These are phyloP conservation scores for Globisporangium carolinianum DNA, from an alignment of 352 stramenopile species.

Conservation along the genomic window DNA sequence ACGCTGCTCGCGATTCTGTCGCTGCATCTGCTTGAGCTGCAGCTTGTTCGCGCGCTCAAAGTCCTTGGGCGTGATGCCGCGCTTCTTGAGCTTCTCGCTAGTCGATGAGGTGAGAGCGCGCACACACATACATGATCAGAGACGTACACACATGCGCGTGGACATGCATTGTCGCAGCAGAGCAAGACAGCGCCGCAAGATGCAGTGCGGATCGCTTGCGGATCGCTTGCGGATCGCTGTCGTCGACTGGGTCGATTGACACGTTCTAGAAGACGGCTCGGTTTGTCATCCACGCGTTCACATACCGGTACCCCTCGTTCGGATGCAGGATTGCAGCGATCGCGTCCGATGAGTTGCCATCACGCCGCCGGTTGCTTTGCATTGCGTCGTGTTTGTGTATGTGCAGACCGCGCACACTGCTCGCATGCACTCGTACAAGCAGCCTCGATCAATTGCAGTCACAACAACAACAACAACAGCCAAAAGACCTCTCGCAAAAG, in stretches of 20 bases:
- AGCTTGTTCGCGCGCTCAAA: constrained; percentile 64
- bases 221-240: too few species aligned
- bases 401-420: too few species aligned
- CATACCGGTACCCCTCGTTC: constrained; percentile 48
- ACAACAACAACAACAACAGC: too few species aligned
- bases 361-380: constrained; percentile 41
- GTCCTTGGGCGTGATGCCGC: constrained; percentile 47
- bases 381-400: too few species aligned
- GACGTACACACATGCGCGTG: not conserved
- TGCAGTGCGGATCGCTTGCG: not conserved
- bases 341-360: constrained; percentile 63
- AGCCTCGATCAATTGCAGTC: too few species aligned
- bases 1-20: constrained; percentile 46
- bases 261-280: not conserved
- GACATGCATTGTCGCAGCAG: not conserved
- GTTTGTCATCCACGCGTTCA: not conserved
- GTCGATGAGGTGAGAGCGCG: not conserved
- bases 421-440: too few species aligned
- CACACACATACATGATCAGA: not conserved
- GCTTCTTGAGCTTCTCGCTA: constrained; percentile 53
- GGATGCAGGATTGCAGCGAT: constrained; percentile 59
- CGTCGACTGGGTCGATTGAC: not conserved
- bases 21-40: constrained; percentile 50
- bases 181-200: not conserved
- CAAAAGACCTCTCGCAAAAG: too few species aligned